A percentile compares a stretch with the other conserved stretches of the same genome.
Conservation (phyloP, 2,329 filamentous ascomycete species). For the Cadophora gregata region DNA sequence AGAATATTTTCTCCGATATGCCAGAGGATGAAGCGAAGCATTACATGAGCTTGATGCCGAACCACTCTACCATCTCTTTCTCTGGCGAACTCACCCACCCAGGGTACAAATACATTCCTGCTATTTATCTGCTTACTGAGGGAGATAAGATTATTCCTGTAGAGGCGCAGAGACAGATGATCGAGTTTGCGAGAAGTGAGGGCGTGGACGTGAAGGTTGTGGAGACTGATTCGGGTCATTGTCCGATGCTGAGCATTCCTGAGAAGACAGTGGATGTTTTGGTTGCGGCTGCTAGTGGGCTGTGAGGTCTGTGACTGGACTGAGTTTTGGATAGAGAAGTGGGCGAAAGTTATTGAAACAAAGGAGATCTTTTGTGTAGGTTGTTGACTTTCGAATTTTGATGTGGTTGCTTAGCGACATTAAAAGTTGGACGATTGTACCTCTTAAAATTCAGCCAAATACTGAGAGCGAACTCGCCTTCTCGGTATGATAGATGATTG, state of each 20-base stretch:
- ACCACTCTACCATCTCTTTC: constrained; percentile 21
- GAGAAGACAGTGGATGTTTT: constrained; percentile 18
- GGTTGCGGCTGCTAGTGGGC: constrained; percentile 15
- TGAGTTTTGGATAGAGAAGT: background rate
- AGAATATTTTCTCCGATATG: constrained; percentile 22
- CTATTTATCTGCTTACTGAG: constrained; percentile 19
- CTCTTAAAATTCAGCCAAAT: no score
- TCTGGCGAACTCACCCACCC: constrained; percentile 18
- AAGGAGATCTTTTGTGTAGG: no score
- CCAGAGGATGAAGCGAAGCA: constrained; percentile 12
- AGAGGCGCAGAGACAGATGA: constrained; percentile 15
- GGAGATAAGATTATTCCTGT: constrained; percentile 23
- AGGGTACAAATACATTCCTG: constrained; percentile 22
- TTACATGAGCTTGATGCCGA: constrained; percentile 18
- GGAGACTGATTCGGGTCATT: constrained; percentile 14
- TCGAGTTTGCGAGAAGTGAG: constrained; percentile 13
- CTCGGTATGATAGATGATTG: no score
- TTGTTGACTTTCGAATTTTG: background rate
- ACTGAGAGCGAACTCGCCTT: no score
- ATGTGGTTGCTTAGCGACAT: background rate
- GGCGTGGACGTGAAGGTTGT: constrained; percentile 19
- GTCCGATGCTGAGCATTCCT: constrained; percentile 19
- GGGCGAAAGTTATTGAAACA: background rate
- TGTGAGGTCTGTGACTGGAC: background rate
- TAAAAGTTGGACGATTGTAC: no score